Evolutionary conservation across 2,329 filamentous ascomycete species (phyloP), one percentile per base, ranked within the genome.

Genomic region (Didymella arachidicola): DNA sequence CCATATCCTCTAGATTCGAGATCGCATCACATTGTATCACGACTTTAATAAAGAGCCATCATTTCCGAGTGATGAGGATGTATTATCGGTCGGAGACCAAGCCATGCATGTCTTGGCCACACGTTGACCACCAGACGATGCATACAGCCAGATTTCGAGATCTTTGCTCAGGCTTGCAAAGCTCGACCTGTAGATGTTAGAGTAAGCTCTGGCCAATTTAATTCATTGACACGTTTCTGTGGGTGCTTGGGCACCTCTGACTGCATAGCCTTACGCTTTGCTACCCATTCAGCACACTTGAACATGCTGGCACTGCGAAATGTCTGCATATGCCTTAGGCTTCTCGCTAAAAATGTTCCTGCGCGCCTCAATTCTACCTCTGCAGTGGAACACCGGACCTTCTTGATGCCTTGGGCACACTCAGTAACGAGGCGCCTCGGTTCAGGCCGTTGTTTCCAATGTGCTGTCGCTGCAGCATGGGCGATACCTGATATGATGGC

Each of bases 391-490:
- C 59, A 5, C 60, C 63, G 46, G 36, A 26, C 38, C 61, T 73
- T 55, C 73, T 75, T 4, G 74, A 72, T 19, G 69, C 49, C 51
- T 76, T 77, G 7, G 30, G 22, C 11, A 70, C 55, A 14, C 68
- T 68, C 29, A 75, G 67, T 22, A 70, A 64, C 55, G 75, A 74
- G 19, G 64, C 70, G n/a, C 60, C 60, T 14, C 61, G 12, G 54
- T 29, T 10, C 30, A 48, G 8, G n/a, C 44, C 42, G 46, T 68
- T 65, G 16, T 45, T 64, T n/a, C 65, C 63, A 4, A 79, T 55
- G 12, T 74, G 66, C 38, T 75, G 75, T 39, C 74, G 74, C 68
- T 34, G 64, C 25, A 50, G 64, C 18, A 73, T 67, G 0, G 77
- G 74, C 11, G 74, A 72, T 11, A 70, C 63, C 22, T 70, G 71